These are phyloP conservation scores for Teunomyces aglyptinius DNA, from an alignment of 805 yeast species.

Conservation along the genomic window DNA sequence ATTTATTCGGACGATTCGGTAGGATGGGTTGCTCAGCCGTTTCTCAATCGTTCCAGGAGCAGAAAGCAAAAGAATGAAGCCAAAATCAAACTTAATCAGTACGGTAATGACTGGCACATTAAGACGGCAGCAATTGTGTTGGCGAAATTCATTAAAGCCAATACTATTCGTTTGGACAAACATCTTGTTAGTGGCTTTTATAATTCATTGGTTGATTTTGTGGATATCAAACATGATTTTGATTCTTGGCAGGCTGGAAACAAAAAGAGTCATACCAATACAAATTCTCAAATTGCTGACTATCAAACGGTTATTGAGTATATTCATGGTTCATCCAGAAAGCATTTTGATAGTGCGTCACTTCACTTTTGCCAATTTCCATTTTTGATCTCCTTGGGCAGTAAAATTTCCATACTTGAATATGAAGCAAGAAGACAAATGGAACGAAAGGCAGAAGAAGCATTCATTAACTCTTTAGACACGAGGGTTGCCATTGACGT, in stretches of 20 bases:
- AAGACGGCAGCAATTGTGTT: conserved; percentile 61
- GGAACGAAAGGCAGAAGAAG: conserved; percentile 88
- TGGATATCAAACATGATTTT: conserved; percentile 75
- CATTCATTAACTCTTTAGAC: conserved; percentile 73
- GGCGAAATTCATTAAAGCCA: conserved; percentile 55
- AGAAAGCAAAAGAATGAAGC: conserved; percentile 10
- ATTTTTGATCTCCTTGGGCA: conserved; percentile 74
- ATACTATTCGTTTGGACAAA: conserved; percentile 29
- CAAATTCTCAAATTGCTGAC: conserved; percentile 18
- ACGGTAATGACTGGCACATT: conserved; percentile 82
- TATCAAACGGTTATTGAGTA: conserved; percentile 46
- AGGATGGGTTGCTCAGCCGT: background rate
- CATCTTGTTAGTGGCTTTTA: conserved; percentile 54
- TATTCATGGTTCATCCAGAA: conserved; percentile 41
- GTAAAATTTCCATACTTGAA: conserved; percentile 77
- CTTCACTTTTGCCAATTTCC: conserved; percentile 82
- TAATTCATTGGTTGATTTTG: conserved; percentile 77
- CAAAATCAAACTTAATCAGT: conserved; percentile 54
- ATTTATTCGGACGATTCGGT: conserved; percentile 13
- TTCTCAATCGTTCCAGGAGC: background rate
- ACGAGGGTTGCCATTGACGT: conserved; percentile 62
- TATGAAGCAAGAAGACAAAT: conserved; percentile 77
- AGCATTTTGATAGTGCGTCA: conserved; percentile 18
- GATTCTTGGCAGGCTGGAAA: conserved; percentile 70
- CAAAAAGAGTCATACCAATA: conserved; percentile 11